Evolutionary conservation across 441 rosid genomes (phyloP), one percentile per base, ranked within the genome.

Genomic region (Omphalea diandra): DNA sequence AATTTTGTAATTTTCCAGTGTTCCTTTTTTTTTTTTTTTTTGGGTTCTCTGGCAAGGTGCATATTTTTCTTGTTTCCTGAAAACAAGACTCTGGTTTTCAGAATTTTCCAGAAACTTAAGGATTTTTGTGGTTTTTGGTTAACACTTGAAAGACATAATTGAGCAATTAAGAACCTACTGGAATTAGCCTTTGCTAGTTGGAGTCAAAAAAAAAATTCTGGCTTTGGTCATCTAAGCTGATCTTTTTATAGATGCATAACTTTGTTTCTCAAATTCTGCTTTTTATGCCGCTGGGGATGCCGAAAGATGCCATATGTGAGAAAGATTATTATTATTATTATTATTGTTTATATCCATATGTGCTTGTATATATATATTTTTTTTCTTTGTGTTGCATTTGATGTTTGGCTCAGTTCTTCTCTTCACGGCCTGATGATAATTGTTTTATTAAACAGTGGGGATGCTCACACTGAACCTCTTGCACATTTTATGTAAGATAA

Each of bases 1-100:
- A 44, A 63, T 15, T 8, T 2, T 43, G n/a, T n/a, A n/a, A n/a
- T n/a, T 10, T n/a, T n/a, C n/a, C n/a, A n/a, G 0, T 0, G 1
- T 14, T 14, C 0, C 4, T 1, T 2, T 35, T 35, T 3, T 26
- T 26, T 1, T 1, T 8, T 50, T 2, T 50, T 7, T 50, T 50
- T 50, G n/a, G n/a, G n/a, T n/a, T n/a, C n/a, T 20, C 35, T 54
- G 57, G 38, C 11, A 65, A 44, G 49, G 18, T n/a, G 31, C 68
- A n/a, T 46, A 41, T 62, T 15, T 47, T 65, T 65, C 7, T 47
- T 31, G 4, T 47, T 47, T 47, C 26, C 43, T 11, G 44, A 18
- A 17, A 27, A 43, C n/a, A 11, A 22, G 14, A 6, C 3, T 20
- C 5, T 20, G 44, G 6, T 36, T 14, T 11, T 20, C n/a, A n/a